These are phyloP conservation scores for Xylaria palmicola DNA, from an alignment of 495 filamentous ascomycete genomes.

Conservation along the genomic window DNA sequence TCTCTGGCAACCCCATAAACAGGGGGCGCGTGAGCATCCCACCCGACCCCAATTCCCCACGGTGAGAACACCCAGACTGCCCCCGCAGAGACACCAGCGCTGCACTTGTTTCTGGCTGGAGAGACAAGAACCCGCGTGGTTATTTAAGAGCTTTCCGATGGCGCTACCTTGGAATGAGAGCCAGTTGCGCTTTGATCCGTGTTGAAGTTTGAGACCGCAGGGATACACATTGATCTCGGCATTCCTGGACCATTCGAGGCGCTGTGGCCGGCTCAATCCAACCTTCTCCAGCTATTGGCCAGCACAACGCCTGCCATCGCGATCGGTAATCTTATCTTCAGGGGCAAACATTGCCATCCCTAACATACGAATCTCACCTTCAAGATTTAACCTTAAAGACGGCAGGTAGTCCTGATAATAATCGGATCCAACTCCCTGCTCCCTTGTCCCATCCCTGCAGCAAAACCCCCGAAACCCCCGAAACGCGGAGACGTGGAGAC, in stretches of 20 bases:
- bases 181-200: neutral
- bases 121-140: neutral
- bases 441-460: neutral
- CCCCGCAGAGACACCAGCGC: too few species aligned
- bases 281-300: neutral
- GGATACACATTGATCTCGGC: too few species aligned
- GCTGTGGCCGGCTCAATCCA: neutral
- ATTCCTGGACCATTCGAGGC: neutral
- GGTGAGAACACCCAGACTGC: neutral
- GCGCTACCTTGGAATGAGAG: neutral
- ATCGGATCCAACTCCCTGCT: neutral
- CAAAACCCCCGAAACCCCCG: neutral
- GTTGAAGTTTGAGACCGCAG: neutral
- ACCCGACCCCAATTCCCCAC: neutral
- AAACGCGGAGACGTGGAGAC: neutral
- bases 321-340: neutral
- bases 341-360: neutral
- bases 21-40: constrained; percentile 7
- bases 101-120: neutral
- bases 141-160: neutral
- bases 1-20: neutral
- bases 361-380: neutral
- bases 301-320: neutral
- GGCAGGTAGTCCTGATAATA: neutral
- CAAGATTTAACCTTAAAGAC: neutral